These are phyloP conservation scores for Pachyrhizus erosus DNA, from an alignment of 306 rosid genomes.

Conservation along the genomic window DNA sequence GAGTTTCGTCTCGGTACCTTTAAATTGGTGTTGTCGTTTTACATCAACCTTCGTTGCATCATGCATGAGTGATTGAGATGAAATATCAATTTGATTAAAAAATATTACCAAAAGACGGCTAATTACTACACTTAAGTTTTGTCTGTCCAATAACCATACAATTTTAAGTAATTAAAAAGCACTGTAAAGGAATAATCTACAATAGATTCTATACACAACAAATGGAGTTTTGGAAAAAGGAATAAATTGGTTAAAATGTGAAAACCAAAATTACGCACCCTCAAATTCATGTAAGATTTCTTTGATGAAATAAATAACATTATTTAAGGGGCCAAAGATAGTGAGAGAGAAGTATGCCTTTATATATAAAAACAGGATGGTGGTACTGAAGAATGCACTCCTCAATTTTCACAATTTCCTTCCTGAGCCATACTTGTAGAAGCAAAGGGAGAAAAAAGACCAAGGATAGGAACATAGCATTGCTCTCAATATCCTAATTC, in stretches of 20 bases:
- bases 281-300: neutral
- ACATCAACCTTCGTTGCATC: constrained; percentile 1
- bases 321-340: neutral
- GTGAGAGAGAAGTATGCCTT: constrained; percentile 9
- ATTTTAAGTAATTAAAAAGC: neutral
- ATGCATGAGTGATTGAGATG: neutral
- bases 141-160: neutral
- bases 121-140: neutral
- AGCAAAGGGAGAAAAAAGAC: neutral
- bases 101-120: neutral
- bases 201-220: neutral
- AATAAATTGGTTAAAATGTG: neutral
- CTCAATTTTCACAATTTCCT: constrained; percentile 28
- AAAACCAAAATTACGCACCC: neutral
- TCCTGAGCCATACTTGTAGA: constrained; percentile 7
- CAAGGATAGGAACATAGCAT: constrained; percentile 2
- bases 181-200: constrained; percentile 2
- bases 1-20: neutral
- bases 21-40: neutral
- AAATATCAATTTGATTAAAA: neutral
- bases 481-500: neutral
- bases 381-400: constrained; percentile 38
- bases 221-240: neutral
- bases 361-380: constrained; percentile 21
- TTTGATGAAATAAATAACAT: neutral